Evolutionary conservation across 768 basidiomycete genomes (phyloP), one percentile per base, ranked within the genome.

Genomic region (Strobilomyces confusus): DNA sequence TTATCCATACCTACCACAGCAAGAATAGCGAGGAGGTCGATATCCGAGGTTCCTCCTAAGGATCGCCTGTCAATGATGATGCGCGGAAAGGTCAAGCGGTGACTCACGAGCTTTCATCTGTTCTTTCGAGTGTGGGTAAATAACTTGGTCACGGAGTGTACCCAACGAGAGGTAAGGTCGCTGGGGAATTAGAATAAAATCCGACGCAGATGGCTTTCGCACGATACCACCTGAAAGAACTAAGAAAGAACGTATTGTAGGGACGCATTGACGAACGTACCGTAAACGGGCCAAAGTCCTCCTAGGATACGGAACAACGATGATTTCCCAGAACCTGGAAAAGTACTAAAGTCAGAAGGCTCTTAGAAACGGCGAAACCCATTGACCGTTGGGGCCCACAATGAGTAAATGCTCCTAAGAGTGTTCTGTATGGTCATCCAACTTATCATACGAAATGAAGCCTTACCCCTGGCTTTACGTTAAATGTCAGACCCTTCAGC

Each of bases 111-210:
- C 75, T 58, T 80, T 76, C 93, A 97, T 97, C 49, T 91, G 83
- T 34, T 75, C 75, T 58, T 81, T 81, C 15, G 84, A 86, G 69
- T 98, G 89, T 6, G 95, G 95, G 68, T 99, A 99, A 46, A 92
- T 97, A 60, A 99, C 82, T 69, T 99, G 95, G 66, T 99, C 95
- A 14, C 95, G 83, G 3, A 99, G 80, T 0, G 93, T 98, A 6
- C 95, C 95, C 19, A 91, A 76, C 1, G 88, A 90, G n/a, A 98
- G 79, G 69, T 98, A 98, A 2, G 95, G 95, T 33, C 95, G 79
- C 69, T 99, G 95, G 20, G 95, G 95, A 54, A 99, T 95, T 54
- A 98, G 77, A 40, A 95, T 92, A 67, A 99, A 98, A 52, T 94
- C 82, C 5, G 82, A 80, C 5, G 92, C 86, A 8, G 87, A 80